Evolutionary conservation across 805 yeast genomes (phyloP).

Genomic region (Candida ovalis): DNA sequence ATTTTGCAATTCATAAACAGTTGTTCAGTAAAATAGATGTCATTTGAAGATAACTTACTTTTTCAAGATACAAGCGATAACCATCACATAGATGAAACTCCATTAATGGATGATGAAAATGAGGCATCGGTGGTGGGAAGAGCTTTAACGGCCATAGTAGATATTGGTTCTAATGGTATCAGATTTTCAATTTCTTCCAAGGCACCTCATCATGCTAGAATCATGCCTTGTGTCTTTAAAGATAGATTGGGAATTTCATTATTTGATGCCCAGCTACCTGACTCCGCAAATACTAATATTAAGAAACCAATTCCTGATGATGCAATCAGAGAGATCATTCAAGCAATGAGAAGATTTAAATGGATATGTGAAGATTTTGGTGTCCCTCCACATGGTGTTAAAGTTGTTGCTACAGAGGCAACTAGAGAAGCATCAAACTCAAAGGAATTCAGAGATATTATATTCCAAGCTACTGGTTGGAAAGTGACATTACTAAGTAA

Average conservation of each 20-base stretch:
- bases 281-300: constrained; percentile 21
- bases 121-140: constrained; percentile 57
- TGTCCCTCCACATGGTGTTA: constrained; percentile 54
- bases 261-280: constrained; percentile 54
- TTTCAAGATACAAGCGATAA: constrained; percentile 27
- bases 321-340: constrained; percentile 54
- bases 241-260: constrained; percentile 69
- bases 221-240: constrained; percentile 74
- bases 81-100: constrained; percentile 26
- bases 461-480: constrained; percentile 63
- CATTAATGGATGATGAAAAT: constrained; percentile 24
- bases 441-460: constrained; percentile 51
- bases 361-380: constrained; percentile 73
- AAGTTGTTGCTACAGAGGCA: constrained; percentile 73
- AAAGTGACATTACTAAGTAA: constrained; percentile 55
- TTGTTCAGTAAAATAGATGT: constrained; percentile 15
- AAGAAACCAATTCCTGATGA: constrained; percentile 55
- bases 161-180: constrained; percentile 74
- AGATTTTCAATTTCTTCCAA: constrained; percentile 69
- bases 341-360: constrained; percentile 64
- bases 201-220: constrained; percentile 66
- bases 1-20: too few relatives aligned
- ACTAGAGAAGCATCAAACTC: constrained; percentile 67
- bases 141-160: constrained; percentile 62
- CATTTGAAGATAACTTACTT: constrained; percentile 27